Evolutionary conservation across 768 basidiomycete species (phyloP), one percentile per base, ranked within the genome.

Genomic region (Phallus indusiatus): DNA sequence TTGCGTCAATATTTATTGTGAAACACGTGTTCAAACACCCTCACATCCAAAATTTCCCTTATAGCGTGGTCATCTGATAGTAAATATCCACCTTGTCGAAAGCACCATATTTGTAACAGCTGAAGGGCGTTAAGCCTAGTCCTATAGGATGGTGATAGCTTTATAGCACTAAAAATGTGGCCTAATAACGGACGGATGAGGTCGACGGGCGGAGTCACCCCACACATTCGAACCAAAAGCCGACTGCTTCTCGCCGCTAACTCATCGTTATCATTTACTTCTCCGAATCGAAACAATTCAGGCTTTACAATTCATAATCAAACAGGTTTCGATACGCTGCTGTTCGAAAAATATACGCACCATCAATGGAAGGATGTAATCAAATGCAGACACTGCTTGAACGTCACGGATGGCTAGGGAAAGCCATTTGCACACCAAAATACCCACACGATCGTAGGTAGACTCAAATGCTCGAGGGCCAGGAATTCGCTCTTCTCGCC

Each of bases 121-220:
- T 91, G 92, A 55, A 96, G 72, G 21, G 89, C 88, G 70, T 93
- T 91, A 59, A 94, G 74, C 24, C 92, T 83, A 17, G 93, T 87
- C 66, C 83, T 80, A 91, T 92, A 96, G 1, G 90, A 93, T 17
- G 86, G 79, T 24, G 90, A 90, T 7, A 75, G 79, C 66, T 82
- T 81, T 62, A 95, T 88, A 11, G 90, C 84, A 1, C 79, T 78
- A 66, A 93, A 89, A 42, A 93, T 84, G 2, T 78, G 78, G 48
- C 80, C 80, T 68, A 94, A 73, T 50, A 94, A 73, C 1, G 82
- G 80, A 55, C 82, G 78, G 50, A 92, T 80, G 56, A 90, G 76
- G 7, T 81, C 72, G 11, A 79, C 73, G 0, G 90, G 90, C 16
- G 88, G 89, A 6, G 84, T 86, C 34, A 95, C 84, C 1, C 88